Evolutionary conservation across 2,329 filamentous ascomycete species (phyloP).

Genomic region (Trichoderma polysporum): DNA sequence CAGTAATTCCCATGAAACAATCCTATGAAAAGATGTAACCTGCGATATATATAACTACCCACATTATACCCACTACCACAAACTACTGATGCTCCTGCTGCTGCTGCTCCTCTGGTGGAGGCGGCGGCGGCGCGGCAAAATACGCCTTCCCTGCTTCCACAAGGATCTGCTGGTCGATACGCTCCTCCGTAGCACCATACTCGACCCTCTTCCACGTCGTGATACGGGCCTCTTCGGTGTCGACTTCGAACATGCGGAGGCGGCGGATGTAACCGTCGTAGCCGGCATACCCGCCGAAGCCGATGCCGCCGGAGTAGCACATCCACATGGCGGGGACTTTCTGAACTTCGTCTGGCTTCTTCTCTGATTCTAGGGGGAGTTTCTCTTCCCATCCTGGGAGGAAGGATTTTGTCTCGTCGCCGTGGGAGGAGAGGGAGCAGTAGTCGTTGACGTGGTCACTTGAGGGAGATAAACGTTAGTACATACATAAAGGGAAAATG

Average conservation of each 20-base stretch:
- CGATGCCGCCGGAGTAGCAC: conserved; percentile 91
- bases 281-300: conserved; percentile 93
- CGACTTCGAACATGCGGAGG: conserved; percentile 86
- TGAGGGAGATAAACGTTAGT: background rate
- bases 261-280: conserved; percentile 83
- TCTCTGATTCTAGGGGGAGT: conserved; percentile 30
- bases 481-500: background rate
- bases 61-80: background rate
- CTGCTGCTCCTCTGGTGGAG: background rate
- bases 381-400: conserved; percentile 22
- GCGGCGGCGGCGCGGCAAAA: background rate
- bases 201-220: conserved; percentile 91
- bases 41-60: background rate
- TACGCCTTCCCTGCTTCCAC: conserved; percentile 56
- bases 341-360: conserved; percentile 34
- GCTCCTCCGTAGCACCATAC: conserved; percentile 53
- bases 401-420: conserved; percentile 29
- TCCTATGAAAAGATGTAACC: background rate
- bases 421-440: conserved; percentile 65
- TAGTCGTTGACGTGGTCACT: conserved; percentile 97
- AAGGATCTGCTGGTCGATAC: conserved; percentile 64
- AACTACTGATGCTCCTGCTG: background rate
- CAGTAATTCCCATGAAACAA: background rate
- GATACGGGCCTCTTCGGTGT: conserved; percentile 86
- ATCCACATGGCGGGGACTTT: conserved; percentile 80